Evolutionary conservation across 106 monocot species (phyloP), one percentile per base, ranked within the genome.

Genomic region (Apostasia ramifera): DNA sequence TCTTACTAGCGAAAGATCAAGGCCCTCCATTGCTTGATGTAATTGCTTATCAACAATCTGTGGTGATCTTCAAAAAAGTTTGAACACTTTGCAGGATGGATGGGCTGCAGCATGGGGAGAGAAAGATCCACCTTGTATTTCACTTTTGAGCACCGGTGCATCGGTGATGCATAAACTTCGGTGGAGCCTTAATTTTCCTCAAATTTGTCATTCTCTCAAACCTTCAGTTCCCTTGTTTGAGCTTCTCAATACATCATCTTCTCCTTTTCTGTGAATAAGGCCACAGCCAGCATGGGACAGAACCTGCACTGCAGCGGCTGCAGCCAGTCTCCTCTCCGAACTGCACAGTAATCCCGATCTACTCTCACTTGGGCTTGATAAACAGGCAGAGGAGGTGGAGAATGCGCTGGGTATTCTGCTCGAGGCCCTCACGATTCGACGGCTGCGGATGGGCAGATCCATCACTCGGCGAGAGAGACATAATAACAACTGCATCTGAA

Each of bases 261-360:
- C 37, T 41, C 3, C 26, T 51, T 26, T 11, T 54, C n/a, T 26
- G 5, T 45, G 6, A 2, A 47, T 68, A 69, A 98, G 97, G 73
- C 92, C 97, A n/a, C 97, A 98, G 48, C 97, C 92, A 55, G 69
- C 85, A 14, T 98, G 92, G 97, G 97, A 98, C 74, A 77, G 81
- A 6, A 98, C 97, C 2, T 98, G 97, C 68, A 98, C 97, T 3
- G 97, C 97, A 53, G 92, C 92, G 6, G 97, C 97, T 7, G 89
- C 89, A n/a, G 79, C 86, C n/a, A 85, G 83, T 8, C 80, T 97
- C 47, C 86, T 98, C 57, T 98, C 73, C 10, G 97, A 98, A 54
- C 66, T 98, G 46, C 75, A 87, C 66, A 49, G 70, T 48, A 74
- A 59, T 63, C 75, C 88, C 7, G 79, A 77, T 15, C 71, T 91